Percentiles rank a stretch among this genome's conserved stretches.
Conservation (phyloP, 805 yeast genomes). For the Candida coleopterorum region DNA sequence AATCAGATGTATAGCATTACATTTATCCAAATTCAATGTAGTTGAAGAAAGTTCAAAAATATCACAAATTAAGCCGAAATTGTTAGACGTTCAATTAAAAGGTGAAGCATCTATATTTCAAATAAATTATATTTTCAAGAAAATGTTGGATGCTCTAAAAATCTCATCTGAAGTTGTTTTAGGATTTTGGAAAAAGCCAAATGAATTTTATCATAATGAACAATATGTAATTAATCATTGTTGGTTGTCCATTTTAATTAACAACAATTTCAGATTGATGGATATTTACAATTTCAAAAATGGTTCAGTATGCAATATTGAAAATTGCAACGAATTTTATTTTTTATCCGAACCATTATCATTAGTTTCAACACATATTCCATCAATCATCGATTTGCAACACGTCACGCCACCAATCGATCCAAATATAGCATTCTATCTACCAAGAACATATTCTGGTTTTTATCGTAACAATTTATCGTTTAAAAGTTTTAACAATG, state of each 20-base stretch:
- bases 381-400: constrained; percentile 73
- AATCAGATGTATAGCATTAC: constrained; percentile 57
- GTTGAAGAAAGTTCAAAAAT: constrained; percentile 35
- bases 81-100: constrained; percentile 38
- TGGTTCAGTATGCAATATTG: constrained; percentile 28
- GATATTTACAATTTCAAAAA: constrained; percentile 49
- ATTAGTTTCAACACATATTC: constrained; percentile 81
- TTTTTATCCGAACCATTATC: constrained; percentile 75
- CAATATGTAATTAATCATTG: constrained; percentile 68
- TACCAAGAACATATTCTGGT: constrained; percentile 86
- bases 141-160: constrained; percentile 64
- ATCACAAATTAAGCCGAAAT: constrained; percentile 35
- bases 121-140: constrained; percentile 69
- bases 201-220: constrained; percentile 47
- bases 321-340: constrained; percentile 51
- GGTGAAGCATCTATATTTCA: constrained; percentile 65
- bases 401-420: constrained; percentile 84
- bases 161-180: constrained; percentile 71
- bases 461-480: constrained; percentile 57
- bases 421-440: constrained; percentile 66
- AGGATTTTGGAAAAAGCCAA: constrained; percentile 83
- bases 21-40: constrained; percentile 61
- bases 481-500: constrained; percentile 66
- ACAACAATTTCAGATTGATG: constrained; percentile 73
- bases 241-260: constrained; percentile 78